Evolutionary conservation across 2,329 filamentous ascomycete genomes (phyloP), one percentile per base, ranked within the genome.

Genomic region (Amauroascus verrucosus): DNA sequence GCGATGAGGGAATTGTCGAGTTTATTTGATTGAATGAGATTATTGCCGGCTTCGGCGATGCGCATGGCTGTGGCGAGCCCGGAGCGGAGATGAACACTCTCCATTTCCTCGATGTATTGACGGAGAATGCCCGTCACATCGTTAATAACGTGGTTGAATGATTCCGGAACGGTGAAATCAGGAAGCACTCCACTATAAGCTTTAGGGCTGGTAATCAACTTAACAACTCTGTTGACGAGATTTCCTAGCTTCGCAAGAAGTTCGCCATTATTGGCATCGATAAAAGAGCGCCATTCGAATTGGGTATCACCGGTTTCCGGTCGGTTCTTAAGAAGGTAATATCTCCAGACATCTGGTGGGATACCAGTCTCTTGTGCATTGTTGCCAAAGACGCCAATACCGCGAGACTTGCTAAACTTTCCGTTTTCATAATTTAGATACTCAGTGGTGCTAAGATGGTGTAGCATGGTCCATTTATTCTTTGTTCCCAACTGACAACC

Each of bases 371-470:
- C 82, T 68, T 85, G 83, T 40, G 85, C 88, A 61, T 85, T 85
- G 70, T 85, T 87, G 48, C 88, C 88, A 63, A 94, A 94, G 1
- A 94, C 88, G 58, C 87, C 87, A 40, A 93, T 80, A 30, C 84
- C 84, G 63, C 86, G 79, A 46, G 85, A 89, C 69, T 94, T 94
- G 64, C 82, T 87, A 71, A 94, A 94, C 66, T 94, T 94, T 58
- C 84, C 84, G 56, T 79, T 79, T 67, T 88, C 85, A 64, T 88
- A 88, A 71, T 88, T 87, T 54, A 88, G 75, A 63, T 88, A 86
- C 65, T 93, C 88, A 1, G 87, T 90, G 1, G 86, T 88, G 8
- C 85, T 89, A 48, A 94, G 77, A 62, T 86, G 85, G 70, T 89
- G 80, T 22, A 91, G 78, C 78, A 84, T 85, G 48, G 86, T 93